Conservation (phyloP, 2,329 filamentous ascomycete genomes). For the Podosphaera fusca region DNA sequence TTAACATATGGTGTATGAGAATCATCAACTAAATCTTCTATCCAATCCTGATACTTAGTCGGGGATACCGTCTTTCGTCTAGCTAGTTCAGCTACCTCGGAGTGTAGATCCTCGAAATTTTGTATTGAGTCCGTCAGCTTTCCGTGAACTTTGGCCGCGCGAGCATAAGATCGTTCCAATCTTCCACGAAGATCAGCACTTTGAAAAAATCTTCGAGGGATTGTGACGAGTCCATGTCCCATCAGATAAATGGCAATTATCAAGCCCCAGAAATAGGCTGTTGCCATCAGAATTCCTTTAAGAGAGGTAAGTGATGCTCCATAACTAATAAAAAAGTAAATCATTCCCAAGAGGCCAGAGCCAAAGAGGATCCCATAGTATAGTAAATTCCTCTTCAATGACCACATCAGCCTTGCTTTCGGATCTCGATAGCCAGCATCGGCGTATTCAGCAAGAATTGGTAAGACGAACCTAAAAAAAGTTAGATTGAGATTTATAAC, state of each 20-base stretch:
- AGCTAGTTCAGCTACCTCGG: constrained; percentile 56
- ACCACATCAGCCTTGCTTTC: constrained; percentile 59
- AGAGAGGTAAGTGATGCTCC: constrained; percentile 49
- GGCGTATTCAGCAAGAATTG: constrained; percentile 79
- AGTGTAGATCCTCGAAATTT: constrained; percentile 58
- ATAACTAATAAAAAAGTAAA: constrained; percentile 66
- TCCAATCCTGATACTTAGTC: constrained; percentile 68
- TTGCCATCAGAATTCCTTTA: constrained; percentile 72
- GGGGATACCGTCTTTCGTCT: constrained; percentile 61
- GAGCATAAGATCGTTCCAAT: constrained; percentile 50
- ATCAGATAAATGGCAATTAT: constrained; percentile 87
- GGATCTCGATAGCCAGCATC: constrained; percentile 84
- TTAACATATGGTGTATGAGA: constrained; percentile 42
- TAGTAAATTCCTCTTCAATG: constrained; percentile 63
- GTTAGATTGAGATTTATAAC: not conserved
- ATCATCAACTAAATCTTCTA: constrained; percentile 73
- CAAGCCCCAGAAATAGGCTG: constrained; percentile 86
- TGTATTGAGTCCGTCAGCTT: constrained; percentile 66
- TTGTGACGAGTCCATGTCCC: constrained; percentile 85
- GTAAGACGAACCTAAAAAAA: constrained; percentile 53
- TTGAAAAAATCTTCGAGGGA: constrained; percentile 60
- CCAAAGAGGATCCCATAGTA: constrained; percentile 67
- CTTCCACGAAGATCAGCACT: constrained; percentile 55
- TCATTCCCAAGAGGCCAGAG: constrained; percentile 43
- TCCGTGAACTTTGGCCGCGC: constrained; percentile 66